Evolutionary conservation across 441 rosid species (phyloP), one percentile per base, ranked within the genome.

Genomic region (Dalechampia spathulata): DNA sequence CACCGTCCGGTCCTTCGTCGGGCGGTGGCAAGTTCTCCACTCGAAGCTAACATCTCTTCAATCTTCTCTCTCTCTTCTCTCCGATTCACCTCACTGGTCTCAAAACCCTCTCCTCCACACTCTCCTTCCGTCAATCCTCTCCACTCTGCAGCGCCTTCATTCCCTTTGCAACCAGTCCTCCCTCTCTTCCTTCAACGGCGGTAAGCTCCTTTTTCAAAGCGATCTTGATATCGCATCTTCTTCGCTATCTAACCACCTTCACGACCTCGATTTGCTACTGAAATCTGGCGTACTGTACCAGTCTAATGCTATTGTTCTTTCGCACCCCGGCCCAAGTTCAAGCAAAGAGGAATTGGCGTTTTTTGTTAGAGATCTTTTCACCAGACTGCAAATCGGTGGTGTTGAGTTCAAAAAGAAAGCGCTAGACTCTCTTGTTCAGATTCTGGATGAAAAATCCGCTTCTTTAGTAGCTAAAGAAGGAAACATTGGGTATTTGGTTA

Each of bases 121-220:
- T 10, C 85, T 85, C 16, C 83, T 85, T 37, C 88, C 96, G 20
- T 66, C 77, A 1, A 68, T 83, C 15, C 88, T 81, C 59, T 79
- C 90, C 4, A 83, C 83, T 53, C 96, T 87, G 54, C 90, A 83
- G 58, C 86, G 88, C 32, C 83, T 87, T 43, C 55, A 73, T 10
- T 72, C 90, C 8, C 93, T 87, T 72, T 79, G 78, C 30, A 69
- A 62, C 60, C 88, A 83, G 64, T 81, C 85, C 69, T 41, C 49
- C 20, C 72, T 65, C 67, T 61, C 72, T 34, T 66, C 85, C 53
- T 77, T 81, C 77, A 59, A 73, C 59, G 86, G 86, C 58, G 88
- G 88, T 20, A 87, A 87, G 75, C 90, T 87, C 38, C 73, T 73
- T 28, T 81, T 85, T 78, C 96, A 87, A 74, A 85, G 93, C 73